Evolutionary conservation across 345 rosid genomes (phyloP), one percentile per base, ranked within the genome.

Genomic region (Cardamine chenopodiifolia): DNA sequence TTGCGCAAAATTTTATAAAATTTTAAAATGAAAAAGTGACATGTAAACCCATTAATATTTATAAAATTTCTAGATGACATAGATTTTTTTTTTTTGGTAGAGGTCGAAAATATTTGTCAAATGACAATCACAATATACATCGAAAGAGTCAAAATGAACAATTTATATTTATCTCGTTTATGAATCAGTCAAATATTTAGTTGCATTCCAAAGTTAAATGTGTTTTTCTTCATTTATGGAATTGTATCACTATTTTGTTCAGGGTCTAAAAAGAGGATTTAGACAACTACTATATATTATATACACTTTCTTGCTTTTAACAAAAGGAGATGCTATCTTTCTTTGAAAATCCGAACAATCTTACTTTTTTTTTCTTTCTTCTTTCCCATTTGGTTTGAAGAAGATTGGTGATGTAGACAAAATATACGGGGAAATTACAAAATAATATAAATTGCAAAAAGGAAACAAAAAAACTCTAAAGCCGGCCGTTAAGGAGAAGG

Each of bases 401-500:
- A 77, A 77, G 77, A 71, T 49, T 65, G 77, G 72, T 48, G 49
- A 59, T 65, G 72, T 31, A 65, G 35, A 71, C 40, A 39, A 40
- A 65, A 70, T 65, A 65, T 71, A 57, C 62, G 67, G 62, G 71
- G 65, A 71, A 49, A 57, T 57, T 40, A 26, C 68, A 45, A 62
- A 70, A 70, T 34, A 4, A 14, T 14, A 45, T 42, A 63, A 53
- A n/a, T 40, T 62, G 6, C 15, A 15, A n/a, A 45, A 26, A 26
- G 4, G 28, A 7, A 14, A 49, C 15, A 40, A 45, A 64, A 37
- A 42, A 54, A 9, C 25, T 47, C 50, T 77, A 77, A 77, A 71
- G 81, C 73, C 77, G 72, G 77, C 39, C 80, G 80, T 77, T 77
- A 77, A 39, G 80, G 73, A 22, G 63, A 77, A 77, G 71, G 80